phyloP scores from a whole-genome alignment of 208 protist species.

The Acanthamoeba sp. region DNA sequence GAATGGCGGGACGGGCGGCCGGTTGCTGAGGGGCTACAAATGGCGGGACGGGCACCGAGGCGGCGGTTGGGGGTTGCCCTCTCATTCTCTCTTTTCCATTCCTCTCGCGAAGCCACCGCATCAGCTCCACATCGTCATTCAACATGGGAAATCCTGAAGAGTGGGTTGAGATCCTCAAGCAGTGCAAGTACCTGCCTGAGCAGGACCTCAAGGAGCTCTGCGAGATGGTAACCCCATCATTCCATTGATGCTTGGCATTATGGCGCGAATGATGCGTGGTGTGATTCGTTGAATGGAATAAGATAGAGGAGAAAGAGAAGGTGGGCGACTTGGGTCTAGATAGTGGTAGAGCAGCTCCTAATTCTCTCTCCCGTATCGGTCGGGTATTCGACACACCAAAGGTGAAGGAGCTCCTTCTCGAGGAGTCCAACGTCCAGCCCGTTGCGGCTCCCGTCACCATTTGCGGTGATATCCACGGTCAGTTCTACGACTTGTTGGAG shows the following conservation, averaged over 20 bases:
- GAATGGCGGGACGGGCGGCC: not conserved
- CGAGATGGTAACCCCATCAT: slow-evolving; percentile 78
- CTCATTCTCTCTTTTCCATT: not conserved
- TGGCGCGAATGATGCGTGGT: not conserved
- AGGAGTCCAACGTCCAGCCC: slow-evolving; percentile 93
- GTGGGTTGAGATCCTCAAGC: slow-evolving; percentile 86
- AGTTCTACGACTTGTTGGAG: slow-evolving; percentile 95
- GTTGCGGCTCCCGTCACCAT: slow-evolving; percentile 92
- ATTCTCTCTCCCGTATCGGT: not conserved
- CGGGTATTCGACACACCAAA: not conserved
- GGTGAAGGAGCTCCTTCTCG: slow-evolving; percentile 92
- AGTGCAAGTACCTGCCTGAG: slow-evolving; percentile 91
- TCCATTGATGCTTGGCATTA: not conserved
- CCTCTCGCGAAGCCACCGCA: not conserved
- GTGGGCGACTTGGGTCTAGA: no score
- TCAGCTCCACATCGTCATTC: not conserved
- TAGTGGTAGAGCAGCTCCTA: not conserved
- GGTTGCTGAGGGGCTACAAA: no score
- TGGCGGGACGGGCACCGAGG: no score
- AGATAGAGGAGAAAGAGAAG: not conserved
- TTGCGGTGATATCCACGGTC: slow-evolving; percentile 94
- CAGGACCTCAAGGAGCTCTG: slow-evolving; percentile 88
- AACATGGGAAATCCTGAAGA: slow-evolving; percentile 82
- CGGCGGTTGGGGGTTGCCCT: not conserved
- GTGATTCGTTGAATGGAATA: not conserved